phyloP scores from a whole-genome alignment of 257 asterid species.

The Eucommia ulmoides region DNA sequence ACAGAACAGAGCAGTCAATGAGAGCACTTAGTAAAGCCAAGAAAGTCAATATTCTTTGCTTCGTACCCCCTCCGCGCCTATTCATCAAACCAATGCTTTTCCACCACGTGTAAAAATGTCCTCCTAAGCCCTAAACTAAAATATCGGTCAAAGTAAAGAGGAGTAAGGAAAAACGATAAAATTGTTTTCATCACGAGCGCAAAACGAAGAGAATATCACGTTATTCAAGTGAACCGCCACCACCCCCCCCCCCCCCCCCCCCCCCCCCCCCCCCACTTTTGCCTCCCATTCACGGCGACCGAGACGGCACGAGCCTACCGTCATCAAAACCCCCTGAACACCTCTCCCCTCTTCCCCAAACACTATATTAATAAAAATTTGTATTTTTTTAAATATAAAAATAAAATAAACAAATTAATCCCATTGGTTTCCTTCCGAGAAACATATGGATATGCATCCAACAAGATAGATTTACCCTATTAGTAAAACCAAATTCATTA shows the following conservation, averaged over 20 bases:
- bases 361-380: no score
- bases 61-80: slow-evolving; percentile 14
- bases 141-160: slow-evolving; percentile 23
- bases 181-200: no score
- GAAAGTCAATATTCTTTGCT: slow-evolving; percentile 61
- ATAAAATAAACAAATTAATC: no score
- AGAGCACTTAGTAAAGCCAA: no score
- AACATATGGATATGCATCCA: no score
- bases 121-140: slow-evolving; percentile 8
- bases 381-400: no score
- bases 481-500: neutral
- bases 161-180: neutral
- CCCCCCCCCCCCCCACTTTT: slow-evolving; percentile 23
- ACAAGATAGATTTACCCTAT: neutral
- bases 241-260: slow-evolving; percentile 13
- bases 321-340: neutral
- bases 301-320: neutral
- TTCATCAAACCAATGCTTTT: slow-evolving; percentile 24
- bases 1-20: no score
- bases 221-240: slow-evolving; percentile 18
- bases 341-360: neutral
- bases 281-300: neutral
- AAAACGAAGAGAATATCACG: slow-evolving; percentile 38
- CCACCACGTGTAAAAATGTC: slow-evolving; percentile 39
- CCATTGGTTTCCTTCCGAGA: no score